Conservation (phyloP, 345 rosid species). For the Aurinia saxatilis region DNA sequence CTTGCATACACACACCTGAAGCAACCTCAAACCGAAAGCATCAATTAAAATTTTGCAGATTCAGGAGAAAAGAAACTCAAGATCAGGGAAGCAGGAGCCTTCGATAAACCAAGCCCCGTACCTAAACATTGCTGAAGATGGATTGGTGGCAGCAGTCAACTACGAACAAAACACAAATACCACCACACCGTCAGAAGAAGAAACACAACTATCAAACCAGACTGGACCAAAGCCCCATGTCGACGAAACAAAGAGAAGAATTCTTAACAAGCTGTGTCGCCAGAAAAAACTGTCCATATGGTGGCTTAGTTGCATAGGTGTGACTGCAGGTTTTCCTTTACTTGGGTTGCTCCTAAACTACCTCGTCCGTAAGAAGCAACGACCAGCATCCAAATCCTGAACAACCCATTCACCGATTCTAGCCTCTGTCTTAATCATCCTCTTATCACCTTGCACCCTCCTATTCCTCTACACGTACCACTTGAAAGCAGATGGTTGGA, state of each 20-base stretch:
- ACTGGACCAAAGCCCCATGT: slow-evolving; percentile 18
- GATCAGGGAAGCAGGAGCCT: slow-evolving; percentile 28
- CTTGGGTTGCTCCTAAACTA: slow-evolving; percentile 40
- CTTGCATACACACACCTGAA: background rate
- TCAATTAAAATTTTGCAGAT: slow-evolving; percentile 23
- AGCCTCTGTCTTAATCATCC: background rate
- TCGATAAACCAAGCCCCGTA: slow-evolving; percentile 67
- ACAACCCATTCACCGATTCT: background rate
- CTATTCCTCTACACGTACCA: background rate
- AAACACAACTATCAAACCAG: slow-evolving; percentile 6
- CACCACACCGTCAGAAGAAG: slow-evolving; percentile 15
- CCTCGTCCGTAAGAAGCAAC: slow-evolving; percentile 43
- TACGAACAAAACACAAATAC: slow-evolving; percentile 26
- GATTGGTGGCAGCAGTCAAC: slow-evolving; percentile 57
- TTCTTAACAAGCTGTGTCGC: slow-evolving; percentile 33
- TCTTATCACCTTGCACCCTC: background rate
- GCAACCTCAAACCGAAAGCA: background rate
- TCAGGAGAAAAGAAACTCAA: slow-evolving; percentile 19
- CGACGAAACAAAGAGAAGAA: slow-evolving; percentile 34
- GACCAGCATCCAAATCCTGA: background rate
- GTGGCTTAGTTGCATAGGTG: slow-evolving; percentile 53
- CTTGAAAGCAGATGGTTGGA: background rate
- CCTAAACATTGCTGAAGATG: slow-evolving; percentile 52
- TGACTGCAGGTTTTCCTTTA: slow-evolving; percentile 56
- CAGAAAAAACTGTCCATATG: slow-evolving; percentile 38